Base-by-base conservation (phyloP, 805 yeast species). In the Diddensiella caesifluorescens region DNA sequence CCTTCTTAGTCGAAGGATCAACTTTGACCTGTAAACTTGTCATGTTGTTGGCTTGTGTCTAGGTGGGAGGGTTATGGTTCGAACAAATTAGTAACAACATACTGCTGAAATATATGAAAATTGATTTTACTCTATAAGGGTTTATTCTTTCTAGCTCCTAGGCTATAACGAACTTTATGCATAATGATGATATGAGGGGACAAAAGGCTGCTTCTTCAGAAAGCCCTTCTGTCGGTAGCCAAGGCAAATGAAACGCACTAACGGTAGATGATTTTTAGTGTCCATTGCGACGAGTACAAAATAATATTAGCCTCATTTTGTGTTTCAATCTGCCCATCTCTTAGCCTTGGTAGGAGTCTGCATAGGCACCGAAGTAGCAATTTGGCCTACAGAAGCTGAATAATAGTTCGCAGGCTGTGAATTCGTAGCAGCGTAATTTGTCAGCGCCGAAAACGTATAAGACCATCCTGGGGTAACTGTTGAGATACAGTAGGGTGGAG, bases 381-480 rank as follows among this genome's bases (percentile, higher is more conserved):
- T 35, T 10, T 10, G 5, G 18, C 31, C 49, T 2, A 47, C 49
- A 21, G 40, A 39, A 31, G 59, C 59, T 12, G 46, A 44, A 31
- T 55, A 55, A 38, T 31, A 52, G 16, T 38, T 44, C 10, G 53
- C 46, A 7, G 59, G 59, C 13, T 38, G 28, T 18, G 58, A 45
- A 42, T 33, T 44, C 75, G 81, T 44, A 0, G 83, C 56, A 0
- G 92, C 97, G 52, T 69, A 74, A 63, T 90, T 90, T 35, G 71
- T 65, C 35, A 66, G 69, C 15, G 87, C 79, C 10, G 75, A 67
- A 47, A 77, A 70, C 0, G 83, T 69, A 56, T 86, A 83, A 7
- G 79, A 70, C 88, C 96, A 85, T 31, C 89, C 88, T 6, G 89
- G 88, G 1, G 97, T 90, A 22, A 75, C 51, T 1, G 97, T 90